phyloP scores from a whole-genome alignment of 495 filamentous ascomycete species.

The Xylaria cubensis region DNA sequence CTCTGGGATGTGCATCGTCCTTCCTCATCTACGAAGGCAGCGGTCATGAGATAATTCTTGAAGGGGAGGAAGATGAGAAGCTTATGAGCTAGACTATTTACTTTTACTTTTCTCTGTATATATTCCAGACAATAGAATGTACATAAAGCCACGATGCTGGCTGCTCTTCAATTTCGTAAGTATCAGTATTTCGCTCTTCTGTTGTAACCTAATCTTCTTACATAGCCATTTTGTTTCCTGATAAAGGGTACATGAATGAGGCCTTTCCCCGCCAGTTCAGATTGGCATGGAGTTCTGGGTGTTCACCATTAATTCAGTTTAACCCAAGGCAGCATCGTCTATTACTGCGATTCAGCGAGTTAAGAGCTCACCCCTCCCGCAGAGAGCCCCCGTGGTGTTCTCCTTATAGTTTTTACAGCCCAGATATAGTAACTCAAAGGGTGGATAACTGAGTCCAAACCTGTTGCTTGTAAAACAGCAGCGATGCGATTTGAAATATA shows the following conservation, averaged over 20 bases:
- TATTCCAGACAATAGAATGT: background rate
- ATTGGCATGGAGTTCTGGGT: too few relatives aligned
- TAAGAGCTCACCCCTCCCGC: background rate
- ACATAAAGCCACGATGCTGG: background rate
- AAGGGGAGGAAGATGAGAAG: slow-evolving; percentile 66
- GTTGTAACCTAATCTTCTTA: background rate
- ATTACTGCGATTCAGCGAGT: background rate
- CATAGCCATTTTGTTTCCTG: background rate
- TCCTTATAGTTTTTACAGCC: background rate
- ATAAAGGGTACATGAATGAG: background rate
- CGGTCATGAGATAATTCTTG: slow-evolving; percentile 71
- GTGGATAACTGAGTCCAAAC: background rate
- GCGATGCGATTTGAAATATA: background rate
- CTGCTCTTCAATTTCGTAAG: too few relatives aligned
- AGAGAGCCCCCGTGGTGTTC: background rate
- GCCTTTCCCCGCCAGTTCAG: background rate
- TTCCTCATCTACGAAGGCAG: slow-evolving; percentile 75
- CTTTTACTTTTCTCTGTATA: background rate
- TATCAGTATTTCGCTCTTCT: background rate
- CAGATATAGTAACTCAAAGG: background rate
- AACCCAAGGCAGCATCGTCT: background rate
- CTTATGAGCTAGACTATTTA: background rate
- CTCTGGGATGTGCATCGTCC: slow-evolving; percentile 65
- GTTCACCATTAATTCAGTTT: background rate
- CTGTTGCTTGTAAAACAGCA: background rate